A percentile compares a stretch with the other conserved stretches of the same genome.
These are phyloP conservation scores for Tarenaya hassleriana DNA, from an alignment of 345 rosid species.

Conservation along the genomic window DNA sequence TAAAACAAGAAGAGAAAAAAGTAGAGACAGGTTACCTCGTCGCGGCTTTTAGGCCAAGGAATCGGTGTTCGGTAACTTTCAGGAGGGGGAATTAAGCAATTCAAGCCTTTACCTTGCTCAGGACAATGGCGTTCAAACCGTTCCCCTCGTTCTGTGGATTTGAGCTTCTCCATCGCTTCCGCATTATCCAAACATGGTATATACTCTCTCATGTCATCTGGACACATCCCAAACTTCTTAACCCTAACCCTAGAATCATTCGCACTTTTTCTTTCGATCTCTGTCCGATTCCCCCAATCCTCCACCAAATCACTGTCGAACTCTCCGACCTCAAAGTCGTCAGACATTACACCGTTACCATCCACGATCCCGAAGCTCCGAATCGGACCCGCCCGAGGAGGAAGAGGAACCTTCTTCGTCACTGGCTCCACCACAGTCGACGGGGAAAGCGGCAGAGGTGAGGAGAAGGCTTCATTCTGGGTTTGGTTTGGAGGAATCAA, in stretches of 20 bases:
- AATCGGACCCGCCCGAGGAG: conserved; percentile 39
- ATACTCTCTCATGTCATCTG: conserved; percentile 67
- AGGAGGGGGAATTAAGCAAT: conserved; percentile 85
- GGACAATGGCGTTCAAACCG: conserved; percentile 93
- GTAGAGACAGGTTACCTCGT: conserved; percentile 52
- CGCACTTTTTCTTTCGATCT: conserved; percentile 22
- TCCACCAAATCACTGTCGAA: conserved; percentile 59
- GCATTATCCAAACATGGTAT: conserved; percentile 90
- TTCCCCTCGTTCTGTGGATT: conserved; percentile 69
- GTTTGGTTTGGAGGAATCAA: conserved; percentile 35
- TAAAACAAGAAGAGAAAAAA: neutral
- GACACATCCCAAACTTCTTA: conserved; percentile 51
- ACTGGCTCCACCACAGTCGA: neutral
- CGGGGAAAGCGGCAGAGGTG: conserved; percentile 14
- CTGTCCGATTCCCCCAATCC: conserved; percentile 48
- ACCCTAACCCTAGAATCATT: conserved; percentile 24
- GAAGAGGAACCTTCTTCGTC: conserved; percentile 14
- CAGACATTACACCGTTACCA: conserved; percentile 75
- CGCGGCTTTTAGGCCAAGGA: conserved; percentile 94
- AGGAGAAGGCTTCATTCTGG: conserved; percentile 1
- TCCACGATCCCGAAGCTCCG: conserved; percentile 68
- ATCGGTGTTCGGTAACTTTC: conserved; percentile 66
- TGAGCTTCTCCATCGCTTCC: conserved; percentile 58
- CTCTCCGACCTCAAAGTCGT: conserved; percentile 77
- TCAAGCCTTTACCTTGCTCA: conserved; percentile 47